Evolutionary conservation across 495 filamentous ascomycete genomes (phyloP), one percentile per base, ranked within the genome.

Genomic region (Usnea hakonensis): DNA sequence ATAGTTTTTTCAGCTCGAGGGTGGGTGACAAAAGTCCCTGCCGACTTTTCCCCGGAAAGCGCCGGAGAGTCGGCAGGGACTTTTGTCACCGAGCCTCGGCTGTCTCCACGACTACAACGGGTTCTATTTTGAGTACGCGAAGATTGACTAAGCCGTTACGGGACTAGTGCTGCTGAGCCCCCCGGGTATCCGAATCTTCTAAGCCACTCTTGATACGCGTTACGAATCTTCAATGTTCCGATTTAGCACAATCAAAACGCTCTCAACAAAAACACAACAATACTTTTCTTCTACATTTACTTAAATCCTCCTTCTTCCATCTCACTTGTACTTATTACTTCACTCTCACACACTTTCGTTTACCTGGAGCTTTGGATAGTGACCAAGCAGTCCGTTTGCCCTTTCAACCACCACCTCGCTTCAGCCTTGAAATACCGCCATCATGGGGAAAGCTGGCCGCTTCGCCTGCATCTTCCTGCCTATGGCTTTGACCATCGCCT

Each of bases 401-500:
- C 21, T 55, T 40, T 16, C 36, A 13, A 14, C 10, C 17, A 37
- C 5, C 8, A 50, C 14, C 26, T 32, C 28, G 35, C 17, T 19
- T 35, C 19, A 61, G 55, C 59, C 3, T 38, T 13, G 19, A n/a
- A n/a, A n/a, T 19, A 63, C 63, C 54, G 57, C 57, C 74, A 83
- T 63, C 63, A 88, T 88, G 85, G 85, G 84, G 54, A 88, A 86
- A 80, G 80, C 80, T 66, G 90, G 89, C 67, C 83, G 90, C 68
- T 81, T 91, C 65, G 76, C 86, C 66, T 95, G 90, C 76, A 90
- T 94, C 77, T 81, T 87, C 76, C 76, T 87, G 75, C 90, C 91
- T 58, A 89, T 91, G 75, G 77, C 79, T 61, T 78, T 91, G 67
- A 92, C 87, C 41, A 74, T 90, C 70, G 87, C 79, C 60, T 84